These are phyloP conservation scores for Sechiopsis laciniata DNA, from an alignment of 306 rosid species.

Conservation along the genomic window DNA sequence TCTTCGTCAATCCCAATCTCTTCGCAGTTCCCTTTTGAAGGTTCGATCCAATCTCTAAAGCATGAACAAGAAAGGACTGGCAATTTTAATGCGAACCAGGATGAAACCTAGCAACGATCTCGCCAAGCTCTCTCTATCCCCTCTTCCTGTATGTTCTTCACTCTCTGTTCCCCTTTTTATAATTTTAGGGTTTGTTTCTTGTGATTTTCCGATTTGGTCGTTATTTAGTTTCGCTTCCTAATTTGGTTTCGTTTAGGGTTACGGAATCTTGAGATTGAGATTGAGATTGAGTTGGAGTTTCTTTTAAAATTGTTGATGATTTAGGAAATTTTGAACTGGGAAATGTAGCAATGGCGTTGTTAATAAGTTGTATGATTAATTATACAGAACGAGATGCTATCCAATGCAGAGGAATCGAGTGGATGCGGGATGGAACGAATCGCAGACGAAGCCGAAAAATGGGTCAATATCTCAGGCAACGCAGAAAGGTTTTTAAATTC, in stretches of 20 bases:
- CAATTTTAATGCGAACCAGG: slow-evolving; percentile 88
- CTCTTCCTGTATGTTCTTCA: slow-evolving; percentile 42
- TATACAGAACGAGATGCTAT: slow-evolving; percentile 42
- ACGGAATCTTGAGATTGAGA: background rate
- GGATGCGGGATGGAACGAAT: slow-evolving; percentile 19
- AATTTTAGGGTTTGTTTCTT: background rate
- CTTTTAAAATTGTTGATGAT: background rate
- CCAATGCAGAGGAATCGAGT: slow-evolving; percentile 35
- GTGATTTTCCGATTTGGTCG: background rate
- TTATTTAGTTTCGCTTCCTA: background rate
- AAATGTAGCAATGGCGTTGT: background rate
- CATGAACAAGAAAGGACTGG: slow-evolving; percentile 64
- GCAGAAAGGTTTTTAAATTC: slow-evolving; percentile 44
- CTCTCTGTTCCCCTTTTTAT: background rate
- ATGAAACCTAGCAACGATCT: slow-evolving; percentile 54
- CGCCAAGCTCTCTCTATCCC: slow-evolving; percentile 51
- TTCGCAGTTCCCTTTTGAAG: background rate
- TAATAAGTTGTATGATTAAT: background rate
- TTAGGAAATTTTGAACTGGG: background rate
- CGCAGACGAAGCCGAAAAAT: slow-evolving; percentile 27
- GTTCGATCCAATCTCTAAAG: background rate
- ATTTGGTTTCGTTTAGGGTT: background rate
- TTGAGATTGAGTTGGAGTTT: background rate
- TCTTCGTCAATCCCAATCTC: background rate
- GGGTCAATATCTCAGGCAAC: slow-evolving; percentile 29